Evolutionary conservation across 2,329 filamentous ascomycete genomes (phyloP), one percentile per base, ranked within the genome.

Genomic region (Phaeosphaeriaceae sp.): DNA sequence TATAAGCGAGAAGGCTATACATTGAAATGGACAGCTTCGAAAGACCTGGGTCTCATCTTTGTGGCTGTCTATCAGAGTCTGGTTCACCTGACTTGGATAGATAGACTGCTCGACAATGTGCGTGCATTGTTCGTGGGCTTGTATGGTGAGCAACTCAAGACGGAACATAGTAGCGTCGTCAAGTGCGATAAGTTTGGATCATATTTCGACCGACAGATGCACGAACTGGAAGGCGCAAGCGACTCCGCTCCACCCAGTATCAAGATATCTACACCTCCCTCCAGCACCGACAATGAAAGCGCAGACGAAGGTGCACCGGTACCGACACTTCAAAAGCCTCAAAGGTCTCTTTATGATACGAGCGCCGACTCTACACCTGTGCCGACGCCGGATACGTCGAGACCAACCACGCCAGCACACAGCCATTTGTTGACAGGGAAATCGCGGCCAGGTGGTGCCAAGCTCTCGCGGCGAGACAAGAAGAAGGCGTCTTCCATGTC

Each of bases 41-140:
- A 97, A 77, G 94, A 99, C 70, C 79, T 97, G 44, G 92, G 92
- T 33, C 77, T 99, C 59, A 95, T 99, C 59, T 99, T 99, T 75
- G 93, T 97, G 92, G 94, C 93, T 58, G 94, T 99, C 58, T 99
- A 99, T 74, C 90, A 96, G 71, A 97, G 92, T 32, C 85, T 99
- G 26, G 83, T 99, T 23, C 92, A 97, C 74, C 84, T 99, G 7
- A 92, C 90, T 11, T 99, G 95, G 94, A 90, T 97, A 58, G 94
- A 99, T 74, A 92, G 94, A 73, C 87, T 99, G 39, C 86, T 99
- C 60, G 93, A 97, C 68, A 96, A 97, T 67, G 91, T 97, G 66
- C 90, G 88, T 71, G 92, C 89, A 8, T 87, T 99, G 28, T 99
- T 97, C 69, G 83, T 94, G 60, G 89, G 92, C 58, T 82, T 97